phyloP scores from a whole-genome alignment of 2,329 filamentous ascomycete species.

The Sarocladium brachiariae region DNA sequence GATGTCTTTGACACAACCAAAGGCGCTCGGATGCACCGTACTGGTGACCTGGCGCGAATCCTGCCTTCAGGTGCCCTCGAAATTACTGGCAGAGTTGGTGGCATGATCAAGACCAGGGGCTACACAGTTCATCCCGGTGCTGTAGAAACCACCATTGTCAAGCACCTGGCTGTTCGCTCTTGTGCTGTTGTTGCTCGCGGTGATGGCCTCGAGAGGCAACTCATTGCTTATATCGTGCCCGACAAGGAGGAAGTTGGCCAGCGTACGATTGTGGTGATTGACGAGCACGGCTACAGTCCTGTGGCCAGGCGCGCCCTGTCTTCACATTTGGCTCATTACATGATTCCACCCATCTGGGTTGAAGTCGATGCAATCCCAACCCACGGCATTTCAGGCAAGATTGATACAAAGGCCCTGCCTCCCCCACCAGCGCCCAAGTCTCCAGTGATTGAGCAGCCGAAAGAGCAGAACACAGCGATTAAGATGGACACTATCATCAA shows the following conservation, averaged over 20 bases:
- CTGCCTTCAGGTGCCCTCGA: constrained; percentile 63
- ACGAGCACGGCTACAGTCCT: constrained; percentile 65
- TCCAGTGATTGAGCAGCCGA: constrained; percentile 32
- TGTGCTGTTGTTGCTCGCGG: constrained; percentile 69
- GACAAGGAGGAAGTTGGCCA: constrained; percentile 55
- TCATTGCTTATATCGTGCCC: constrained; percentile 69
- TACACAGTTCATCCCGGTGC: constrained; percentile 74
- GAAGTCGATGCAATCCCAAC: constrained; percentile 65
- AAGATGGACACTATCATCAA: constrained; percentile 60
- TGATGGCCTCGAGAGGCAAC: constrained; percentile 66
- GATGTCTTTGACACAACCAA: constrained; percentile 55
- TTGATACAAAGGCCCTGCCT: constrained; percentile 65
- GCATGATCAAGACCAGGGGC: constrained; percentile 75
- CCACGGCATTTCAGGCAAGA: constrained; percentile 72
- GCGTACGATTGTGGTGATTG: constrained; percentile 57
- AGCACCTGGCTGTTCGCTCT: constrained; percentile 61
- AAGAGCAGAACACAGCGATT: constrained; percentile 55
- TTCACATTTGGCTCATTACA: constrained; percentile 68
- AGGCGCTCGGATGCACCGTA: constrained; percentile 66
- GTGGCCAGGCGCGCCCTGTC: constrained; percentile 58
- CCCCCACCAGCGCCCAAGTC: constrained; percentile 50
- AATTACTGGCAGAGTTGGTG: constrained; percentile 68
- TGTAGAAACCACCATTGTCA: constrained; percentile 65
- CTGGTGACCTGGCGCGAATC: constrained; percentile 63
- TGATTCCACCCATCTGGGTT: constrained; percentile 76